phyloP scores from a whole-genome alignment of 441 rosid genomes.

The Bocquillonia castaneifolia region DNA sequence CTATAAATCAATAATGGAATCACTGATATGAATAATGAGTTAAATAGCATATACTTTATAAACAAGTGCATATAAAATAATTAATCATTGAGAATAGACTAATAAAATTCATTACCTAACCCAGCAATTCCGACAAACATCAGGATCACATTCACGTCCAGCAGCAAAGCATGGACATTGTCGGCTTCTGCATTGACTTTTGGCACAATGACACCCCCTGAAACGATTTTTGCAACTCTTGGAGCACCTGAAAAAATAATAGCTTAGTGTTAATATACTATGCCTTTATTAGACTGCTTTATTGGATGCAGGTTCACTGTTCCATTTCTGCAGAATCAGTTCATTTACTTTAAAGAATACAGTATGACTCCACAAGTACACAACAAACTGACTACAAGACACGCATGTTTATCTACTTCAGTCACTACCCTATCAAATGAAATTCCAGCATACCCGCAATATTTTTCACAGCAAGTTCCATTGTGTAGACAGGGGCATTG shows the following conservation, averaged over 20 bases:
- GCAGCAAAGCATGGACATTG: slow-evolving; percentile 94
- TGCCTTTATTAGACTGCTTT: neutral
- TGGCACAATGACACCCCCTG: slow-evolving; percentile 88
- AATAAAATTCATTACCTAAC: slow-evolving; percentile 41
- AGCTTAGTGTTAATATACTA: slow-evolving; percentile 13
- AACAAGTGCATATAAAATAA: neutral
- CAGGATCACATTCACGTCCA: slow-evolving; percentile 93
- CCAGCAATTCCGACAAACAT: slow-evolving; percentile 79
- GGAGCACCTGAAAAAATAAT: slow-evolving; percentile 55
- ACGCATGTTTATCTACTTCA: slow-evolving; percentile 1
- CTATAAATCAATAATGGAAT: slow-evolving; percentile 1
- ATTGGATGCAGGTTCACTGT: neutral
- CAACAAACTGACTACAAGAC: neutral
- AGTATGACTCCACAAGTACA: neutral
- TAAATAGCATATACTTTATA: neutral
- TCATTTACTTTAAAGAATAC: neutral
- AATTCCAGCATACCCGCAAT: slow-evolving; percentile 73
- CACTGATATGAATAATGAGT: neutral
- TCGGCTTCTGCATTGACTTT: slow-evolving; percentile 80
- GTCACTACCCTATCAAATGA: slow-evolving; percentile 2
- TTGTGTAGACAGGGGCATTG: slow-evolving; percentile 63
- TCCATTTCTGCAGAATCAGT: slow-evolving; percentile 8
- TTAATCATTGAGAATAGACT: slow-evolving; percentile 11
- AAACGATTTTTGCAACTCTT: slow-evolving; percentile 83
- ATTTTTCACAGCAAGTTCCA: slow-evolving; percentile 89